These are phyloP conservation scores for Pilasporangium apinafurcum DNA, from an alignment of 352 stramenopile species.

Conservation along the genomic window DNA sequence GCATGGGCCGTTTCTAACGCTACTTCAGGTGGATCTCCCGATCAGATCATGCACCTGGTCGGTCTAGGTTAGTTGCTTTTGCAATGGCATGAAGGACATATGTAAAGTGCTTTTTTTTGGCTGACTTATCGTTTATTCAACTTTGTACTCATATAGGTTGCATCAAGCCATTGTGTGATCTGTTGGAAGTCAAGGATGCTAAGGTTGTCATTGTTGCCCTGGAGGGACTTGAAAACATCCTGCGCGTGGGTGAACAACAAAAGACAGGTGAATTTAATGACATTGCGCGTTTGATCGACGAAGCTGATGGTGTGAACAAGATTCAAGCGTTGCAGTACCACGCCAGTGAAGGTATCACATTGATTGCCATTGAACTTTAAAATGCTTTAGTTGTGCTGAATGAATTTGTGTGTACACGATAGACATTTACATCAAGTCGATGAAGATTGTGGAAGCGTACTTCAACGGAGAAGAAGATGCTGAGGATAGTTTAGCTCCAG, in stretches of 20 bases:
- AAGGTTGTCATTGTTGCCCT: constrained; percentile 99
- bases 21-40: constrained; percentile 87
- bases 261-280: constrained; percentile 87
- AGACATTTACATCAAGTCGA: constrained; percentile 91
- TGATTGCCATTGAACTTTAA: constrained; percentile 39
- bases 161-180: constrained; percentile 96
- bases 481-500: constrained; percentile 77
- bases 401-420: constrained; percentile 1
- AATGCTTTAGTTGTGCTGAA: neutral
- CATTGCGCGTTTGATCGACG: constrained; percentile 94
- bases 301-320: constrained; percentile 96
- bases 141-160: constrained; percentile 57
- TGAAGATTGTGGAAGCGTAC: constrained; percentile 97
- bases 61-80: constrained; percentile 85
- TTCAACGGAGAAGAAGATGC: constrained; percentile 98
- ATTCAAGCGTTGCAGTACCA: constrained; percentile 98
- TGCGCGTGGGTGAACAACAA: constrained; percentile 85
- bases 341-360: constrained; percentile 95
- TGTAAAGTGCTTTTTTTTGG: too few species aligned
- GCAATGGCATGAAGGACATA: too few species aligned
- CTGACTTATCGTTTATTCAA: too few species aligned
- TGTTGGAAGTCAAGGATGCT: constrained; percentile 94
- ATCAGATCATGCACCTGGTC: constrained; percentile 97
- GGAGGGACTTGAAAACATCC: constrained; percentile 99
- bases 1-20: constrained; percentile 83